A percentile compares a stretch with the other conserved stretches of the same genome.
These are phyloP conservation scores for Cucurbita moschata DNA, from an alignment of 306 rosid species.

Conservation along the genomic window DNA sequence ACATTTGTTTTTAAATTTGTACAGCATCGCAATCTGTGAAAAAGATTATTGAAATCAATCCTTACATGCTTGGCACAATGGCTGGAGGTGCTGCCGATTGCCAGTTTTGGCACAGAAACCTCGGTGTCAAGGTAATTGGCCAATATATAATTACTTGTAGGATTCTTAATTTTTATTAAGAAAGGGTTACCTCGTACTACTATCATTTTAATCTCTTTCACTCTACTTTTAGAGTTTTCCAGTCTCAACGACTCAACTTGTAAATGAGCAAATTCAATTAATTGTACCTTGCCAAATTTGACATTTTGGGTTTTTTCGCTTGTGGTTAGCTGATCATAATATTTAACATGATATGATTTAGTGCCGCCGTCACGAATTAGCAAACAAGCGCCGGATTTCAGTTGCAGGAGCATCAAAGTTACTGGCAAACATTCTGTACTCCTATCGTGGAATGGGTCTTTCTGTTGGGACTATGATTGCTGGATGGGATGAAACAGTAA, in stretches of 20 bases:
- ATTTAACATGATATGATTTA: constrained; percentile 5
- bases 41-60: constrained; percentile 41
- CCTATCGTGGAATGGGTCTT: constrained; percentile 93
- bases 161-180: background rate
- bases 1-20: background rate
- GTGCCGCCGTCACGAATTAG: constrained; percentile 88
- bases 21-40: constrained; percentile 92
- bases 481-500: constrained; percentile 99
- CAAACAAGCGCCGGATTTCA: constrained; percentile 84
- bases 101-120: constrained; percentile 43
- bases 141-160: background rate
- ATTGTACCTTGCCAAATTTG: background rate
- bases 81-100: constrained; percentile 53
- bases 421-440: constrained; percentile 86
- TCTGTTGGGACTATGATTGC: constrained; percentile 99
- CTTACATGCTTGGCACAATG: constrained; percentile 49
- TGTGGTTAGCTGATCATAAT: background rate
- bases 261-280: background rate
- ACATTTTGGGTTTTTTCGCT: background rate
- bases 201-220: background rate
- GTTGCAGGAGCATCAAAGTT: constrained; percentile 95
- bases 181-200: background rate
- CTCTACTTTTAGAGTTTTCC: background rate
- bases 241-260: background rate
- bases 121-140: constrained; percentile 31